These are phyloP conservation scores for Cutaneotrichosporon spelunceum DNA, from an alignment of 1,284 basidiomycete species.

Conservation along the genomic window DNA sequence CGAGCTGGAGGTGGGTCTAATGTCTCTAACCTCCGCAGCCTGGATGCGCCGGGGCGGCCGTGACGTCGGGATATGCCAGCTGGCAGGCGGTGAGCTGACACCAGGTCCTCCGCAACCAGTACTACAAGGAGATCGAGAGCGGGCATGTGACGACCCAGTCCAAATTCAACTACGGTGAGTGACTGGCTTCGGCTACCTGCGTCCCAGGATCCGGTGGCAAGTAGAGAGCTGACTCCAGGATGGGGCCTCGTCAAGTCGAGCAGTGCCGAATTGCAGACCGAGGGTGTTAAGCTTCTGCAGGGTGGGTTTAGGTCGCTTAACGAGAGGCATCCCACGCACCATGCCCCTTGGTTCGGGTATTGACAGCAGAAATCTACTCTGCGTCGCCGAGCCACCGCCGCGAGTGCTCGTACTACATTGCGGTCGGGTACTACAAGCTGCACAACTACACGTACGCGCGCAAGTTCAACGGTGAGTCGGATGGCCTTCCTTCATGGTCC, in stretches of 20 bases:
- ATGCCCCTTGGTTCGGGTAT: neutral
- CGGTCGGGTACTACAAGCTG: conserved; percentile 95
- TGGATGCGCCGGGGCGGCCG: neutral
- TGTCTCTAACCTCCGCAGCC: neutral
- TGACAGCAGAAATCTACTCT: conserved; percentile 79
- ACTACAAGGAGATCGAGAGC: conserved; percentile 78
- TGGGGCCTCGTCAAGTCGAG: conserved; percentile 94
- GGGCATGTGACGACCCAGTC: conserved; percentile 90
- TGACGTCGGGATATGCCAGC: too few species aligned
- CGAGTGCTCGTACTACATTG: conserved; percentile 97
- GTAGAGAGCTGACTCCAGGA: conserved; percentile 31
- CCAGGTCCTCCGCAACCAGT: conserved; percentile 78
- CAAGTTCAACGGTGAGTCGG: conserved; percentile 78
- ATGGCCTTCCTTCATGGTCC: neutral
- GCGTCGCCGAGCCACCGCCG: conserved; percentile 79
- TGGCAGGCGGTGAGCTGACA: conserved; percentile 9
- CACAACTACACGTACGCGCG: conserved; percentile 90
- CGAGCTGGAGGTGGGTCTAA: conserved; percentile 70
- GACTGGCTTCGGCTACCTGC: too few species aligned
- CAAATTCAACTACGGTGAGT: conserved; percentile 90
- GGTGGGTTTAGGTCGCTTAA: conserved; percentile 56
- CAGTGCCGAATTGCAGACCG: conserved; percentile 73
- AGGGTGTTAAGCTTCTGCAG: conserved; percentile 87
- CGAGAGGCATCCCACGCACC: neutral
- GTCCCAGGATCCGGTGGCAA: too few species aligned